These are phyloP conservation scores for Neurospora discreta DNA, from an alignment of 495 filamentous ascomycete genomes.

Conservation along the genomic window DNA sequence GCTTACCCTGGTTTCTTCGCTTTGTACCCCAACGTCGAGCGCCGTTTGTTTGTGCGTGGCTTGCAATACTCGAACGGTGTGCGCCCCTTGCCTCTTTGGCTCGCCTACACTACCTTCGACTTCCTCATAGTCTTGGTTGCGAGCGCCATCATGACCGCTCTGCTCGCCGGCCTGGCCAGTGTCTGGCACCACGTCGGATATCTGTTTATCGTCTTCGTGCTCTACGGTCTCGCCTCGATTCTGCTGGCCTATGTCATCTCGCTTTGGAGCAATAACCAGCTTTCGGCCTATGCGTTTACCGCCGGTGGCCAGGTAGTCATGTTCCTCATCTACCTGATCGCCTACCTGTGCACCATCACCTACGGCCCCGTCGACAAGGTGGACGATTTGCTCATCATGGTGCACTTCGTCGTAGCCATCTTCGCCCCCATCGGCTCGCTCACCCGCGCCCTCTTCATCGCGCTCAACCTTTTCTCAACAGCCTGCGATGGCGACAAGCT, in stretches of 20 bases:
- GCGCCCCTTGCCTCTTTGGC: slow-evolving; percentile 58
- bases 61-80: slow-evolving; percentile 84
- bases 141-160: slow-evolving; percentile 48
- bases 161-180: slow-evolving; percentile 44
- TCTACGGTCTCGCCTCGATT: slow-evolving; percentile 64
- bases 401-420: slow-evolving; percentile 56
- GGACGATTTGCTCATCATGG: slow-evolving; percentile 45
- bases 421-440: slow-evolving; percentile 62
- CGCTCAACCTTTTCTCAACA: slow-evolving; percentile 67
- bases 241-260: slow-evolving; percentile 65
- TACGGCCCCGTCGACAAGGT: slow-evolving; percentile 51
- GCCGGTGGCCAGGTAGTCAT: slow-evolving; percentile 62
- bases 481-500: slow-evolving; percentile 52
- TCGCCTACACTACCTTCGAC: slow-evolving; percentile 70
- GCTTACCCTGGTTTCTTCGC: slow-evolving; percentile 77
- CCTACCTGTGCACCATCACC: slow-evolving; percentile 55
- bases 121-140: slow-evolving; percentile 53
- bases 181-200: slow-evolving; percentile 70
- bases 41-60: slow-evolving; percentile 63
- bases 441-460: slow-evolving; percentile 55
- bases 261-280: slow-evolving; percentile 38
- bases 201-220: slow-evolving; percentile 60
- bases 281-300: slow-evolving; percentile 41
- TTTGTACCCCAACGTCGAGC: slow-evolving; percentile 73
- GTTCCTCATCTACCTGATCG: slow-evolving; percentile 71